Evolutionary conservation across 768 basidiomycete genomes (phyloP).

Genomic region (Trichaptum fuscoviolaceum): DNA sequence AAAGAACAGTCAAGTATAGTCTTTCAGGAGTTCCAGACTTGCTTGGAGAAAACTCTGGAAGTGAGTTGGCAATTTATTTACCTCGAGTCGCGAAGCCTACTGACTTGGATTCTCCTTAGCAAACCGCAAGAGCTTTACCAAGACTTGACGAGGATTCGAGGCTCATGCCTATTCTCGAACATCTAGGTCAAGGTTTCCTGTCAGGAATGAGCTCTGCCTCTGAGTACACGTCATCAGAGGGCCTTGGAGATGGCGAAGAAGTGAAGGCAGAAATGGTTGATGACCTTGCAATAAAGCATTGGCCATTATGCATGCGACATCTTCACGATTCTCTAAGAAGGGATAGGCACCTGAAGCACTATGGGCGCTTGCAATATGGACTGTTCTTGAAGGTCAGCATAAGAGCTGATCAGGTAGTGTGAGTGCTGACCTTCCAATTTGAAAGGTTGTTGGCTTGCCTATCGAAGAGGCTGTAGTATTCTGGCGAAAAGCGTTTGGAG

Average conservation of each 20-base stretch:
- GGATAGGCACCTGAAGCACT: conserved; percentile 89
- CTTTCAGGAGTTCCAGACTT: conserved; percentile 75
- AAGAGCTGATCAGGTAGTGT: not conserved
- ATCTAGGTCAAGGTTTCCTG: conserved; percentile 90
- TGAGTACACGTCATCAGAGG: conserved; percentile 61
- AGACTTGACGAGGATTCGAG: conserved; percentile 93
- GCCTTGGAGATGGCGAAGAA: conserved; percentile 49
- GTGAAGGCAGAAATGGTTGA: conserved; percentile 96
- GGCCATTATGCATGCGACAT: conserved; percentile 93
- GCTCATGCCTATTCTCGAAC: conserved; percentile 80
- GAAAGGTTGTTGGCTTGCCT: conserved; percentile 83
- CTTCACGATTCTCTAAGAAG: conserved; percentile 73
- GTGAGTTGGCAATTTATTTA: conserved; percentile 33
- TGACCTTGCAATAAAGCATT: conserved; percentile 78
- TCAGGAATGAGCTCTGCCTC: conserved; percentile 69
- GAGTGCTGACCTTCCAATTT: conserved; percentile 3
- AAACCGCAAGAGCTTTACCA: conserved; percentile 81
- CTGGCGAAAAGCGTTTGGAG: conserved; percentile 82
- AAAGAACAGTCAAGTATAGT: conserved; percentile 79
- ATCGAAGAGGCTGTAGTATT: conserved; percentile 92
- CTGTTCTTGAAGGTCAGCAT: conserved; percentile 84
- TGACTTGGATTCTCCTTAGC: conserved; percentile 34
- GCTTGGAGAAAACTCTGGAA: conserved; percentile 70
- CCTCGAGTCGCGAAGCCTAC: not conserved
- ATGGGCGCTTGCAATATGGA: conserved; percentile 85